These are phyloP conservation scores for Davidsoniella virescens DNA, from an alignment of 2,329 filamentous ascomycete genomes.

Conservation along the genomic window DNA sequence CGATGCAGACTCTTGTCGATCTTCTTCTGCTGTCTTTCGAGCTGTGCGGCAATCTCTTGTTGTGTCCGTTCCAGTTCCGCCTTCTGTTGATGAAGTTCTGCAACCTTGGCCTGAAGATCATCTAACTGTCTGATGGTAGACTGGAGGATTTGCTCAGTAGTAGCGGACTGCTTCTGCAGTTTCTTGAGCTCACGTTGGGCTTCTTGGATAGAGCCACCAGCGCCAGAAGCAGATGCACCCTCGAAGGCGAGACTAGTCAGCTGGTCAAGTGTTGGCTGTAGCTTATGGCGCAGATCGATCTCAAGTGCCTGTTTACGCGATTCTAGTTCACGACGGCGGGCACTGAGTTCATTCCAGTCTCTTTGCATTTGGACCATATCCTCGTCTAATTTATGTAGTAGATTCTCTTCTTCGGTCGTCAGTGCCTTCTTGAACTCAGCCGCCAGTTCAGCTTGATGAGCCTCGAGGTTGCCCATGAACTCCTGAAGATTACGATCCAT, in stretches of 20 bases:
- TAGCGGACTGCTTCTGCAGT: conserved; percentile 48
- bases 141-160: conserved; percentile 50
- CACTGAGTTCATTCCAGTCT: conserved; percentile 60
- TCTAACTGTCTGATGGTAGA: conserved; percentile 62
- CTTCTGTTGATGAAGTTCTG: conserved; percentile 38
- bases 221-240: conserved; percentile 23
- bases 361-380: conserved; percentile 59
- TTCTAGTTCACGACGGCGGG: conserved; percentile 60
- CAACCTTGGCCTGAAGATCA: conserved; percentile 31
- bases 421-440: conserved; percentile 89
- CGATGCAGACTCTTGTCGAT: conserved; percentile 88
- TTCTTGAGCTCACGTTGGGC: conserved; percentile 69
- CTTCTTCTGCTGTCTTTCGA: conserved; percentile 72
- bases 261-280: conserved; percentile 75
- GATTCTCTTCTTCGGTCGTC: conserved; percentile 63
- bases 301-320: conserved; percentile 69
- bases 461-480: conserved; percentile 56
- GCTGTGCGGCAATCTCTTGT: conserved; percentile 58
- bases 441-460: conserved; percentile 63
- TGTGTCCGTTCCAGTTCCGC: conserved; percentile 53
- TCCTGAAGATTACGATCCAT: conserved; percentile 61
- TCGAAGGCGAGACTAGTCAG: conserved; percentile 64
- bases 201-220: conserved; percentile 50
- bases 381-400: conserved; percentile 54
- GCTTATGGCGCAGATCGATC: conserved; percentile 73